Evolutionary conservation across 805 yeast species (phyloP), one percentile per base, ranked within the genome.

Genomic region (Ogataea pignaliae): DNA sequence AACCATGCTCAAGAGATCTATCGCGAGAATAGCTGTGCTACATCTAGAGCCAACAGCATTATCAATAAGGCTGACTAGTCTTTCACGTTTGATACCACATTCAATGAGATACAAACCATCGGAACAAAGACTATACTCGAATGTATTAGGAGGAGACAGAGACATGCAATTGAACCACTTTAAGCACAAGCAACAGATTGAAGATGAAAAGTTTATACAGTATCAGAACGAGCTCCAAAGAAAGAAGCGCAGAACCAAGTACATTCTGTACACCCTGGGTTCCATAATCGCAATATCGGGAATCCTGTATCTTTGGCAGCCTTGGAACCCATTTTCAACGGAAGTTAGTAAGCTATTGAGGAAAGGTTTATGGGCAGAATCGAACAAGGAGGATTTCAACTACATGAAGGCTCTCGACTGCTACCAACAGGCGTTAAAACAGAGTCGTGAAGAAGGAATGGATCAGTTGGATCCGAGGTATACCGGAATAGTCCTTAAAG

Each of bases 401-500:
- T 84, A 76, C 63, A 70, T 75, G 42, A 68, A 78, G 47, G 96
- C 97, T 0, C 68, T 88, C 46, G 74, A 76, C 45, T 71, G 75
- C 53, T 91, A 90, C 63, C 73, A 87, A 36, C 83, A 83, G 50
- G 96, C 96, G 0, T 65, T 89, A 26, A 71, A 78, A 28, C 73
- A 77, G 48, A 83, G 88, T 34, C 74, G 80, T 32, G 67, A 72
- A 26, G 64, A 79, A 37, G 72, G 71, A 0, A 60, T 88, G 66
- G 76, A 78, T 48, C 75, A 74, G 10, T 54, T 85, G 29, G 71
- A 79, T 44, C 93, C 88, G 56, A 91, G 86, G 56, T 90, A 86
- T 61, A 90, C 97, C 0, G 97, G 97, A 0, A 78, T 91, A 42
- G 95, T 90, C 57, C 70, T 91, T 61, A 88, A 90, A 56, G 69